Evolutionary conservation across 2,329 filamentous ascomycete species (phyloP).

Genomic region (Talaromyces verruculosus): DNA sequence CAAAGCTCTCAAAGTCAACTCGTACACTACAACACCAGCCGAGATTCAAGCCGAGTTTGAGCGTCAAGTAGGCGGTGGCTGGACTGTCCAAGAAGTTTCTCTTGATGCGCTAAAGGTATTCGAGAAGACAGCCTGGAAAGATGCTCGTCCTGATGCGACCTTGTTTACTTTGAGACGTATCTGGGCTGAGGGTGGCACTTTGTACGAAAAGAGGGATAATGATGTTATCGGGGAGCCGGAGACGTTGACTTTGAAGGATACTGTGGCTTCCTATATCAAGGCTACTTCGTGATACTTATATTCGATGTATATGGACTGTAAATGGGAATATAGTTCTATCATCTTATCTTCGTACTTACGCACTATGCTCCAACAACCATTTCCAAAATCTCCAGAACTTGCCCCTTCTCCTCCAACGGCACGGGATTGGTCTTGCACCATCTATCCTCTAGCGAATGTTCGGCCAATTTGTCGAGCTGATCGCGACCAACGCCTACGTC

Average conservation of each 20-base stretch:
- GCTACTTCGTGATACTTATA: background rate
- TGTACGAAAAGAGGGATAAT: slow-evolving; percentile 70
- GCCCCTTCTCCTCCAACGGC: slow-evolving; percentile 47
- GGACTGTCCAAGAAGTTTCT: slow-evolving; percentile 55
- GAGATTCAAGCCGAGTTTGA: slow-evolving; percentile 67
- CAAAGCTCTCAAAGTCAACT: slow-evolving; percentile 66
- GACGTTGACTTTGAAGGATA: slow-evolving; percentile 54
- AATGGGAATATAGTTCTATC: background rate
- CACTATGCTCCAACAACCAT: slow-evolving; percentile 32
- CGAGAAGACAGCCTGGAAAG: slow-evolving; percentile 62
- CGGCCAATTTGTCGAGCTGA: slow-evolving; percentile 50
- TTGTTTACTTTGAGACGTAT: slow-evolving; percentile 65
- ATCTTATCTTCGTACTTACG: background rate
- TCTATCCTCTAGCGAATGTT: slow-evolving; percentile 52
- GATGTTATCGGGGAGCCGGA: slow-evolving; percentile 55
- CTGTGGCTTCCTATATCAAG: slow-evolving; percentile 37
- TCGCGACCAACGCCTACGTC: slow-evolving; percentile 54
- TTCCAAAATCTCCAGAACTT: slow-evolving; percentile 55
- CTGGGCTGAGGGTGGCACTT: slow-evolving; percentile 69
- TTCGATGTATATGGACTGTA: background rate
- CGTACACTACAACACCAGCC: slow-evolving; percentile 65
- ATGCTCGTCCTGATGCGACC: slow-evolving; percentile 54
- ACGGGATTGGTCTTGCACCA: slow-evolving; percentile 55
- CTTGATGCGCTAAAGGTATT: slow-evolving; percentile 55
- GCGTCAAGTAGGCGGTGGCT: slow-evolving; percentile 61